Evolutionary conservation across 2,329 filamentous ascomycete species (phyloP).

Genomic region (Davidsoniella virescens): DNA sequence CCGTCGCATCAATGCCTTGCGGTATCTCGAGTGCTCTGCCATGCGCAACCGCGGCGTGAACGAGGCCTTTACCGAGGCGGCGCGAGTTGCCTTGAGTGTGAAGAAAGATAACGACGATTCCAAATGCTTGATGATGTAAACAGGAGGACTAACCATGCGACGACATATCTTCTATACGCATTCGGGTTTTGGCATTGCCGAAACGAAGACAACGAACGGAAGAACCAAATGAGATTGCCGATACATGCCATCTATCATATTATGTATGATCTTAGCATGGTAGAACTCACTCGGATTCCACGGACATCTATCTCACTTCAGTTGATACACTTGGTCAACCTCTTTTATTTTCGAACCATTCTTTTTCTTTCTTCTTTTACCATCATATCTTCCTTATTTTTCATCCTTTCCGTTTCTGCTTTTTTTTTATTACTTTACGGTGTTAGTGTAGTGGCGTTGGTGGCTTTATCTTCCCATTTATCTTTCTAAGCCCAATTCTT

Average conservation of each 20-base stretch:
- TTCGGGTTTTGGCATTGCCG: too few relatives aligned
- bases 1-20: conserved; percentile 75
- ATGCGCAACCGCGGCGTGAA: conserved; percentile 98
- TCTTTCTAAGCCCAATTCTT: background rate
- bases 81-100: conserved; percentile 71
- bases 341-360: too few relatives aligned
- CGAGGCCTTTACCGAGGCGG: conserved; percentile 95
- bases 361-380: background rate
- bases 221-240: too few relatives aligned
- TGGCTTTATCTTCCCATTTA: background rate
- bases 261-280: too few relatives aligned
- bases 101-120: conserved; percentile 47
- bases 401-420: background rate
- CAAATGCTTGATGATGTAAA: conserved; percentile 45
- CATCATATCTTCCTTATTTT: background rate
- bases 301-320: too few relatives aligned
- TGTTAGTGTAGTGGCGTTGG: too few relatives aligned
- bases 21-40: conserved; percentile 95
- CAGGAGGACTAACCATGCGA: too few relatives aligned
- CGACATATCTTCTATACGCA: too few relatives aligned
- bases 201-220: too few relatives aligned
- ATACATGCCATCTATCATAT: too few relatives aligned
- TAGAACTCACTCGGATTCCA: too few relatives aligned
- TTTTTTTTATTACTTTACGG: background rate
- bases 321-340: too few relatives aligned